Base-by-base conservation (phyloP, 2,329 filamentous ascomycete species). In the Botrytis squamosa region DNA sequence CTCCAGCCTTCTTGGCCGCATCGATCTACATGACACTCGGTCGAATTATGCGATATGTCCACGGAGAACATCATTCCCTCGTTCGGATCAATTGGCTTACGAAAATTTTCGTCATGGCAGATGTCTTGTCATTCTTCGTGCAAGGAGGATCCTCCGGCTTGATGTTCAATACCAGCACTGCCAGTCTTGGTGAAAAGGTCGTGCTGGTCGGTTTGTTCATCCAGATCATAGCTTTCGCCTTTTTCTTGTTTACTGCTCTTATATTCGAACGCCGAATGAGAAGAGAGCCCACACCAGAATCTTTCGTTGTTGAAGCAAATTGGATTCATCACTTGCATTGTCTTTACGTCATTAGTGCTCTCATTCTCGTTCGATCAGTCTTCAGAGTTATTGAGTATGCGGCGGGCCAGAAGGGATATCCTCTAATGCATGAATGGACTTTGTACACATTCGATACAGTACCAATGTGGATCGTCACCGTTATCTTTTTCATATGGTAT, bases 141-240 rank as follows among this genome's bases (percentile, higher is more conserved):
- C 88, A 90, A 78, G 82, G 82, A 22, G 81, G 79, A 80, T 0
- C 49, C 0, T 55, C 49, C 2, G 49, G 25, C 12, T 55, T 55
- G 49, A 55, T 55, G 49, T 55, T 55, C 49, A 55, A 7, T n/a
- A 2, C 3, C 10, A 55, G 49, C 10, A 55, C 49, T 55, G 49
- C 49, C 12, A 55, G 49, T 55, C 12, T 81, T 20, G 87, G 85
- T n/a, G 79, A 87, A 75, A 84, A 85, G 29, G 82, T 90, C 67
- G 85, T 91, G n/a, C 80, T 90, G 12, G 85, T 77, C 1, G 89
- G 89, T 2, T 81, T 91, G 3, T 79, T 87, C 46, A 79, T 90
- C 25, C 89, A 91, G 78, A 83, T 91, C 38, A 57, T 88, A 60
- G 84, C 88, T 72, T 90, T 91, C 75, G 84, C 83, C 36, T 80